Evolutionary conservation across 2,329 filamentous ascomycete species (phyloP).

Genomic region (Penicillium occitanis): DNA sequence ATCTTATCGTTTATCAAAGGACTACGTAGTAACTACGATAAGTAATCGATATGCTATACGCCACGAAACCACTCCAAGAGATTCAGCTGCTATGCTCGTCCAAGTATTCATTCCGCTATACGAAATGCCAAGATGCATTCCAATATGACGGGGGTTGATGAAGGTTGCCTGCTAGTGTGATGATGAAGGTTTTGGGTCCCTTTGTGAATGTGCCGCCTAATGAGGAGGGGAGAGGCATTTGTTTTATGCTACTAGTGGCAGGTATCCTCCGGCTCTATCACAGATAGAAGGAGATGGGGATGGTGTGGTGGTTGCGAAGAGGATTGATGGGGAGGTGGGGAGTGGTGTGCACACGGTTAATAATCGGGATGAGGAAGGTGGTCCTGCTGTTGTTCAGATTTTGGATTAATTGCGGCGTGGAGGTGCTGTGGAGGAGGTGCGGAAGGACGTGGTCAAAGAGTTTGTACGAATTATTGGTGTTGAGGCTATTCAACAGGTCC

Average conservation of each 20-base stretch:
- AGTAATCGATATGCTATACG: background rate
- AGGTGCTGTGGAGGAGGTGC: background rate
- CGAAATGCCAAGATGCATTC: background rate
- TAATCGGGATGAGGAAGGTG: too few species aligned
- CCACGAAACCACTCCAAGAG: background rate
- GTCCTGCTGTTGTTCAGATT: too few species aligned
- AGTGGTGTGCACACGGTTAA: background rate
- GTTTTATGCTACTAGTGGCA: background rate
- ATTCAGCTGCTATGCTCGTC: too few species aligned
- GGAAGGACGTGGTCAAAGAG: background rate
- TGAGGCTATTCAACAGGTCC: background rate
- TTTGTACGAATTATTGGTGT: background rate
- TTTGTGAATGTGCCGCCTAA: too few species aligned
- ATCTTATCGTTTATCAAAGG: conserved; percentile 1
- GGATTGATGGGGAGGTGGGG: background rate
- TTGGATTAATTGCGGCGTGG: background rate
- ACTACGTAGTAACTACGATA: background rate
- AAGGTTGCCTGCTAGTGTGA: too few species aligned
- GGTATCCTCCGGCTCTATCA: background rate
- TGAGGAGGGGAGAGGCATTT: background rate
- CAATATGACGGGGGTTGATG: background rate
- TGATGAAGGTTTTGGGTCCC: too few species aligned
- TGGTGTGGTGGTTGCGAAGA: background rate
- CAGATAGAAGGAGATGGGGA: background rate
- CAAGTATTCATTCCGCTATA: background rate